Percentiles rank a stretch among this genome's conserved stretches.
These are phyloP conservation scores for Sideroxylon spinosum DNA, from an alignment of 179 eudicot species.

Conservation along the genomic window DNA sequence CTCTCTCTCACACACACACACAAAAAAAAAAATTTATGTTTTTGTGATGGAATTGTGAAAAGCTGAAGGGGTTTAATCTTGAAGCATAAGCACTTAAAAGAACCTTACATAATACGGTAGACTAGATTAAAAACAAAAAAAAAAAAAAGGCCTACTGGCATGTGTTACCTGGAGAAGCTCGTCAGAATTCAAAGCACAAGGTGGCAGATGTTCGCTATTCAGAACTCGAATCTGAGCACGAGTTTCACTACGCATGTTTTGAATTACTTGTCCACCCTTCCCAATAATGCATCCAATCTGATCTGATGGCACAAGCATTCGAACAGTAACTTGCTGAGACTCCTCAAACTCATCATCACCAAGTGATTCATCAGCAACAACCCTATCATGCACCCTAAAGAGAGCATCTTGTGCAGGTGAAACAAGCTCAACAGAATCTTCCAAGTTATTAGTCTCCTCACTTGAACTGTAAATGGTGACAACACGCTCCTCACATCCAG, in stretches of 20 bases:
- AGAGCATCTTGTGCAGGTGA: conserved; percentile 50
- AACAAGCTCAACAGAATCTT: conserved; percentile 24
- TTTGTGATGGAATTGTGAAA: neutral
- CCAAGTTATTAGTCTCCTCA: conserved; percentile 40
- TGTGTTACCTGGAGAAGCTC: conserved; percentile 45
- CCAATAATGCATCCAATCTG: conserved; percentile 55
- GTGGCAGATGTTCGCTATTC: conserved; percentile 40
- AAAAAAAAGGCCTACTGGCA: neutral
- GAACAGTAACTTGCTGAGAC: conserved; percentile 27
- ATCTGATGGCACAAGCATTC: conserved; percentile 46
- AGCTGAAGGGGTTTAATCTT: neutral
- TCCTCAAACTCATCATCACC: conserved; percentile 36
- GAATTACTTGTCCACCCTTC: conserved; percentile 48
- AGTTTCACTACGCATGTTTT: conserved; percentile 43
- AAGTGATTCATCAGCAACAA: conserved; percentile 35
- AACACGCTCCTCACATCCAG: conserved; percentile 50
- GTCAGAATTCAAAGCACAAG: conserved; percentile 42
- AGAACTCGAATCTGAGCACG: conserved; percentile 40
- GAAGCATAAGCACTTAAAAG: neutral
- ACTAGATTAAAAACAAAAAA: too few relatives aligned
- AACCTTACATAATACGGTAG: neutral
- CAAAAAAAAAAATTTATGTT: neutral
- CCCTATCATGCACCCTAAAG: conserved; percentile 39
- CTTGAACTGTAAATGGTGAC: conserved; percentile 42
- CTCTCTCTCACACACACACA: too few relatives aligned